Evolutionary conservation across 495 filamentous ascomycete genomes (phyloP).

Genomic region (Tuber borchii): DNA sequence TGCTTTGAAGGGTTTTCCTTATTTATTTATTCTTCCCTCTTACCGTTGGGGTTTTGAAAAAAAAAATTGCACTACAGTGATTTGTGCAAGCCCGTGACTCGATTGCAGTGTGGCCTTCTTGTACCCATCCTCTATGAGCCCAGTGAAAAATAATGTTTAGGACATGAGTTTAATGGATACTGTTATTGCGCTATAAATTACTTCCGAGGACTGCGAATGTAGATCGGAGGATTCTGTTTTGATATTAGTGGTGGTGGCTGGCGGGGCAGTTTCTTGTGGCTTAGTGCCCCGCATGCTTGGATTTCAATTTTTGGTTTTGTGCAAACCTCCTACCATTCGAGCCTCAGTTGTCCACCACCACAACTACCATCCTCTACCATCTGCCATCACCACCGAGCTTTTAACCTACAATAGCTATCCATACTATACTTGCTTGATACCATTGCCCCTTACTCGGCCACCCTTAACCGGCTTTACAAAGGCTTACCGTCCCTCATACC

Average conservation of each 20-base stretch:
- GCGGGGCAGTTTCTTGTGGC: neutral
- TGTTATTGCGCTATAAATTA: neutral
- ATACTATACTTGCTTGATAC: neutral
- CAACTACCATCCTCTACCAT: neutral
- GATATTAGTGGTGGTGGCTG: neutral
- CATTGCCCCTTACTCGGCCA: neutral
- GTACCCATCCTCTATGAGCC: neutral
- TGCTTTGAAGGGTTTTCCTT: neutral
- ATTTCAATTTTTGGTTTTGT: neutral
- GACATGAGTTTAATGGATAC: neutral
- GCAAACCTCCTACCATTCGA: neutral
- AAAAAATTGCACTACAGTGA: constrained; percentile 17
- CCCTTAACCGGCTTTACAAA: neutral
- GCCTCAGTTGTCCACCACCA: neutral
- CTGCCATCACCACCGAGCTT: neutral
- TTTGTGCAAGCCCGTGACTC: constrained; percentile 15
- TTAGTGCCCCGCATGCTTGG: neutral
- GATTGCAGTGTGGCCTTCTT: constrained; percentile 22
- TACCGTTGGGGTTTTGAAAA: constrained; percentile 12
- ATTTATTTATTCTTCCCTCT: constrained; percentile 10
- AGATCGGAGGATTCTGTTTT: neutral
- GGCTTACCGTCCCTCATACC: neutral
- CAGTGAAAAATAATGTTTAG: neutral
- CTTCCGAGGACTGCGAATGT: neutral
- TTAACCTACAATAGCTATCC: neutral